Evolutionary conservation across 768 basidiomycete species (phyloP).

Genomic region (Dendrothele bispora): DNA sequence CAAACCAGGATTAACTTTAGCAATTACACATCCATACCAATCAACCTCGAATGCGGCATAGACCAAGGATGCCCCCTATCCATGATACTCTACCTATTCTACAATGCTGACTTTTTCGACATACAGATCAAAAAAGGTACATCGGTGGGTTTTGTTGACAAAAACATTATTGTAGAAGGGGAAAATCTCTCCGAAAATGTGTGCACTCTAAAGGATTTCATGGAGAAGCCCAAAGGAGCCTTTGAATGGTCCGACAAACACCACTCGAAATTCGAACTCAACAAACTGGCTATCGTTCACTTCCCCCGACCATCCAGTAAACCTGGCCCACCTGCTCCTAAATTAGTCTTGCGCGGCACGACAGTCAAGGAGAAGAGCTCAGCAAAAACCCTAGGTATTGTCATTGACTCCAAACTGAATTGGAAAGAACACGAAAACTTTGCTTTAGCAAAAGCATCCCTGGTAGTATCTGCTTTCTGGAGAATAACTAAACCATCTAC

Average conservation of each 20-base stretch:
- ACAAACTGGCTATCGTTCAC: no score
- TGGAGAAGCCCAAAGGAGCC: slow-evolving; percentile 8
- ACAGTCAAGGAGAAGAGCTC: neutral
- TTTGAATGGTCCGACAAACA: neutral
- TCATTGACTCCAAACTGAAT: neutral
- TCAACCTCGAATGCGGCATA: slow-evolving; percentile 18
- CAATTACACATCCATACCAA: slow-evolving; percentile 19
- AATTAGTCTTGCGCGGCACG: neutral
- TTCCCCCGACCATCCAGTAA: no score
- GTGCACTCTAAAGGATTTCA: slow-evolving; percentile 10
- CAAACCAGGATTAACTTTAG: slow-evolving; percentile 24
- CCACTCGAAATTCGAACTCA: neutral
- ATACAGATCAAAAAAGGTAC: slow-evolving; percentile 3
- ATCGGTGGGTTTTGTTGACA: slow-evolving; percentile 17
- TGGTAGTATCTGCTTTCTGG: neutral
- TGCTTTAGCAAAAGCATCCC: neutral
- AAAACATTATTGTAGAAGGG: slow-evolving; percentile 5
- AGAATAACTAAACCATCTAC: neutral
- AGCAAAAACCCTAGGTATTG: neutral
- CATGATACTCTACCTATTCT: slow-evolving; percentile 23
- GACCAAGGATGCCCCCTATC: slow-evolving; percentile 28
- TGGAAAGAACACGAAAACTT: neutral
- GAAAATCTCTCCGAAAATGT: slow-evolving; percentile 6
- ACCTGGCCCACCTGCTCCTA: neutral
- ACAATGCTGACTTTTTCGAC: slow-evolving; percentile 22